These are phyloP conservation scores for Pyricularia grisea DNA, from an alignment of 2,329 filamentous ascomycete genomes.

Conservation along the genomic window DNA sequence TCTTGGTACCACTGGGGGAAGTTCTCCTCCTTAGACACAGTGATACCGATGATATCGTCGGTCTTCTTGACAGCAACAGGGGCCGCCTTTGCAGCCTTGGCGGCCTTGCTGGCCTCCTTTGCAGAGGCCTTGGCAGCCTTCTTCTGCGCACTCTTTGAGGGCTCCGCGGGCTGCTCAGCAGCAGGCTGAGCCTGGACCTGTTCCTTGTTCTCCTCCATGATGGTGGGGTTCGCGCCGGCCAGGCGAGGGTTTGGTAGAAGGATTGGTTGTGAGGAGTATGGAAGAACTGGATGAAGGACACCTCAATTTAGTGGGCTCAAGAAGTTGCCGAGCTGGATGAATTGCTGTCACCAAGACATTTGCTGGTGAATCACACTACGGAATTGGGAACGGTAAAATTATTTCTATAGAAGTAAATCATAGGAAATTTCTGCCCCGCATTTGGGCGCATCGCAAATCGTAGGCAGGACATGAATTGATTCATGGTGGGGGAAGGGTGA, in stretches of 20 bases:
- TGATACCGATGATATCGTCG: conserved; percentile 77
- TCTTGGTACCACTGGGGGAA: conserved; percentile 97
- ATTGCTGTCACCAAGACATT: not conserved
- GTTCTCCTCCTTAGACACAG: conserved; percentile 73
- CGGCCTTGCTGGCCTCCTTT: conserved; percentile 51
- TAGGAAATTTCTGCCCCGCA: conserved; percentile 9
- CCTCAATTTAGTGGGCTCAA: not conserved
- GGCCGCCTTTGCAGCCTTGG: conserved; percentile 50
- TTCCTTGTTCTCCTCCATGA: conserved; percentile 4
- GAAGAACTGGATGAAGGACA: not conserved
- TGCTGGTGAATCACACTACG: not conserved
- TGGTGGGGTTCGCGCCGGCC: not conserved
- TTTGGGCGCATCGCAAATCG: conserved; percentile 2
- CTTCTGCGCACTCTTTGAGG: conserved; percentile 55
- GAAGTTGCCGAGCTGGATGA: not conserved
- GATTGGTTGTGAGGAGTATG: not conserved
- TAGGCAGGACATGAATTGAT: not conserved
- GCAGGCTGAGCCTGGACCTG: not conserved
- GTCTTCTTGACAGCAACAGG: conserved; percentile 47
- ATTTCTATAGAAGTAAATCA: not conserved
- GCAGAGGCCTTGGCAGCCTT: conserved; percentile 57
- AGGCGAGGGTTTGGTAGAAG: not conserved
- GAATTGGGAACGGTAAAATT: not conserved
- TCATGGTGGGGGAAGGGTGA: not conserved
- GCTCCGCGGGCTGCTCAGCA: conserved; percentile 20